Percentiles rank a stretch among this genome's conserved stretches.
Evolutionary conservation across 179 eudicot species (phyloP).

Genomic region (Beta corolliflora): DNA sequence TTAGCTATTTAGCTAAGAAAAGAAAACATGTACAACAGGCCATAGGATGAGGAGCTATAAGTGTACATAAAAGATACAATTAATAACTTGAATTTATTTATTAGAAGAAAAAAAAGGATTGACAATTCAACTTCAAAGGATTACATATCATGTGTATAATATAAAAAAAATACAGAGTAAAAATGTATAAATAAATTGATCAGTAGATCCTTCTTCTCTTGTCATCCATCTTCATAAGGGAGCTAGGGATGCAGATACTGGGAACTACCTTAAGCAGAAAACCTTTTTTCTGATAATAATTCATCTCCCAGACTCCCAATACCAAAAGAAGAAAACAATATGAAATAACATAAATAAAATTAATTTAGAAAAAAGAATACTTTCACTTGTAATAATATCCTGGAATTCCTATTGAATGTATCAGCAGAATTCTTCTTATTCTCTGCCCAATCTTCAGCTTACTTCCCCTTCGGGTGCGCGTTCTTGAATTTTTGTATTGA

Average conservation of each 20-base stretch:
- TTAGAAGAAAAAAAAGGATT: neutral
- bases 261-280: constrained; percentile 32
- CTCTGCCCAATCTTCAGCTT: constrained; percentile 22
- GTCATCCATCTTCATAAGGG: constrained; percentile 21
- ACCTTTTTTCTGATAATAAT: constrained; percentile 30
- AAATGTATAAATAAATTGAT: constrained; percentile 31
- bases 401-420: constrained; percentile 27
- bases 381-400: constrained; percentile 22
- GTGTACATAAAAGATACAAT: neutral
- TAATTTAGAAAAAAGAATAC: constrained; percentile 27
- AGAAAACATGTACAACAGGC: neutral
- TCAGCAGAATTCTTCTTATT: constrained; percentile 28
- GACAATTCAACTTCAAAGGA: constrained; percentile 8
- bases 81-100: constrained; percentile 1
- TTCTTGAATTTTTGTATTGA: constrained; percentile 4
- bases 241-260: constrained; percentile 39
- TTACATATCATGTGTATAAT: constrained; percentile 1
- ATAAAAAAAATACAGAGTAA: constrained; percentile 4
- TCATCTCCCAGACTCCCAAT: constrained; percentile 41
- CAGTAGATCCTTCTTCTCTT: constrained; percentile 18
- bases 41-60: too few relatives aligned
- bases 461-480: constrained; percentile 26
- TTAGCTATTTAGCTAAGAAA: neutral
- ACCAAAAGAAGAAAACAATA: constrained; percentile 35
- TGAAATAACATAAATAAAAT: constrained; percentile 9